These are phyloP conservation scores for Aphanomyces astaci DNA, from an alignment of 352 stramenopile species.

Conservation along the genomic window DNA sequence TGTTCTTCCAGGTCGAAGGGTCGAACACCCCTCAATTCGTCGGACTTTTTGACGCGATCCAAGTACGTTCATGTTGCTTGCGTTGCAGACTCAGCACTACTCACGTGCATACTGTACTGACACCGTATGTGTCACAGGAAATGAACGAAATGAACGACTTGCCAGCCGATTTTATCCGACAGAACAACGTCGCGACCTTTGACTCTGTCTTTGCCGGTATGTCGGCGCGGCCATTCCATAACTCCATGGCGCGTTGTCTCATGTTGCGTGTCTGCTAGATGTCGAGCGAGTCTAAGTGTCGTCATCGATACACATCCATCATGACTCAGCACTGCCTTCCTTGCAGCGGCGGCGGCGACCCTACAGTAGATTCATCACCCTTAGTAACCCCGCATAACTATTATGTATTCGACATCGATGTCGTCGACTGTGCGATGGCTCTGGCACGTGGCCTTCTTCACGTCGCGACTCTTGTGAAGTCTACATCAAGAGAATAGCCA, in stretches of 20 bases:
- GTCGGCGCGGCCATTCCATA: neutral
- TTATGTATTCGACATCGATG: slow-evolving; percentile 7
- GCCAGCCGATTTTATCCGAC: slow-evolving; percentile 56
- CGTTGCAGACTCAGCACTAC: too few species aligned
- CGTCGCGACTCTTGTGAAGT: too few species aligned
- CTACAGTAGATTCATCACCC: neutral
- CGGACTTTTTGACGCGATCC: slow-evolving; percentile 72
- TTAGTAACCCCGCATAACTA: neutral
- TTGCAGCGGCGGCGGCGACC: neutral
- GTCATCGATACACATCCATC: slow-evolving; percentile 1
- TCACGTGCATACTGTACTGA: neutral
- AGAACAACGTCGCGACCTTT: slow-evolving; percentile 71
- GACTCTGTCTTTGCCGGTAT: slow-evolving; percentile 62
- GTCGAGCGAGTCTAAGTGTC: slow-evolving; percentile 11
- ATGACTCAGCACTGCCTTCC: neutral
- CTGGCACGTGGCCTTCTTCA: too few species aligned
- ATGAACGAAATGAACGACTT: slow-evolving; percentile 80
- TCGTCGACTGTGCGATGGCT: neutral
- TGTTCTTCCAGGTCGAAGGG: slow-evolving; percentile 62
- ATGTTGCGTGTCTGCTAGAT: slow-evolving; percentile 21
- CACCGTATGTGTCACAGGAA: slow-evolving; percentile 33
- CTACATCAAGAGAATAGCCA: neutral
- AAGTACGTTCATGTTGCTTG: slow-evolving; percentile 31
- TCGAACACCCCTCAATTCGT: slow-evolving; percentile 48
- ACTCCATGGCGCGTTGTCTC: neutral